These are phyloP conservation scores for Gentiana dahurica DNA, from an alignment of 257 asterid genomes.

Conservation along the genomic window DNA sequence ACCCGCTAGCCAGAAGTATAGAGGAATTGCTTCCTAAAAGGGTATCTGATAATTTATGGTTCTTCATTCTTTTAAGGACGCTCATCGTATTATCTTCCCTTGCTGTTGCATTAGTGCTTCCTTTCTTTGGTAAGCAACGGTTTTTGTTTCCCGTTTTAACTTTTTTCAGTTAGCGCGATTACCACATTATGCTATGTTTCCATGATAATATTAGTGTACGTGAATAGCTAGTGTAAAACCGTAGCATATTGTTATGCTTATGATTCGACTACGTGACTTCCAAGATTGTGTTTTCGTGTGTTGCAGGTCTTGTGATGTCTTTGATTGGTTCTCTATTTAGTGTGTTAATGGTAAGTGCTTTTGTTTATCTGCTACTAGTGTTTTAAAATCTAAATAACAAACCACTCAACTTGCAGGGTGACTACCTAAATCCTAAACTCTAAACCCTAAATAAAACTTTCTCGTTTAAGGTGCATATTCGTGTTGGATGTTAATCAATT, in stretches of 20 bases:
- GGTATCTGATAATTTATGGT: conserved; percentile 37
- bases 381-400: background rate
- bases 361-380: background rate
- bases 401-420: background rate
- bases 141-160: background rate
- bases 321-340: conserved; percentile 75
- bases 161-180: background rate
- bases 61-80: conserved; percentile 54
- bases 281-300: conserved; percentile 1
- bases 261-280: background rate
- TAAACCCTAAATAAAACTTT: too few species aligned
- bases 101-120: conserved; percentile 59
- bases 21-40: conserved; percentile 61
- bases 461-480: too few species aligned
- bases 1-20: conserved; percentile 61
- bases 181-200: background rate
- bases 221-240: background rate
- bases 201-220: background rate
- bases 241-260: background rate
- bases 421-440: background rate
- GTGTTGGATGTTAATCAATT: background rate
- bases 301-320: conserved; percentile 81
- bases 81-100: conserved; percentile 57
- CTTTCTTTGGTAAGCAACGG: conserved; percentile 53
- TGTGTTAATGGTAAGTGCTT: conserved; percentile 54